A percentile compares a stretch with the other conserved stretches of the same genome.
Evolutionary conservation across 192 early-diverging fungal species (phyloP).

Genomic region (Linnemannia hyalina): DNA sequence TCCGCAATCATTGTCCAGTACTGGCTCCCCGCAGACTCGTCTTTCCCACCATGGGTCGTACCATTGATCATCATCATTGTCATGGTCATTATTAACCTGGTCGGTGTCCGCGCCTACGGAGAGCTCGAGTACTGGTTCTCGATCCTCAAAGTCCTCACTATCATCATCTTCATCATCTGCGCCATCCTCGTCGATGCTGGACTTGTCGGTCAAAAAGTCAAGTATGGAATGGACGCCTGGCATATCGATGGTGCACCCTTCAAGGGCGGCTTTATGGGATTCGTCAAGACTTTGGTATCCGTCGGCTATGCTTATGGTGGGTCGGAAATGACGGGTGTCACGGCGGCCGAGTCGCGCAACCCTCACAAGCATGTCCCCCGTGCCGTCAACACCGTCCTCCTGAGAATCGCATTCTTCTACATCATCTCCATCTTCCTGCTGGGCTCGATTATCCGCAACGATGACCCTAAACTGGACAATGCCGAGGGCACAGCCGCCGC

Average conservation of each 20-base stretch:
- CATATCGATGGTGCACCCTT: conserved; percentile 71
- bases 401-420: conserved; percentile 79
- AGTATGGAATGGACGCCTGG: conserved; percentile 74
- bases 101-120: conserved; percentile 76
- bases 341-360: conserved; percentile 82
- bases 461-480: conserved; percentile 64
- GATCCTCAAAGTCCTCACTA: conserved; percentile 71
- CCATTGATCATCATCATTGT: conserved; percentile 60
- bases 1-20: conserved; percentile 82
- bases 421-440: conserved; percentile 73
- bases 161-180: conserved; percentile 83
- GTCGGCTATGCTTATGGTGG: conserved; percentile 89
- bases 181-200: conserved; percentile 78
- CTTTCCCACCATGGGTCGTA: conserved; percentile 30
- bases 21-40: conserved; percentile 44
- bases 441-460: conserved; percentile 70
- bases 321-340: conserved; percentile 89
- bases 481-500: conserved; percentile 63
- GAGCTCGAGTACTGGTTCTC: conserved; percentile 83
- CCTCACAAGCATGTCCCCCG: conserved; percentile 76
- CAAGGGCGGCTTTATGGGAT: conserved; percentile 67
- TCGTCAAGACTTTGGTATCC: conserved; percentile 74
- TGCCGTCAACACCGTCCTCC: conserved; percentile 77
- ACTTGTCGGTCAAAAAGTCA: conserved; percentile 62
- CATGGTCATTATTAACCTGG: conserved; percentile 72